Conservation (phyloP, 2,329 filamentous ascomycete genomes). For the Colletotrichum caudatum region DNA sequence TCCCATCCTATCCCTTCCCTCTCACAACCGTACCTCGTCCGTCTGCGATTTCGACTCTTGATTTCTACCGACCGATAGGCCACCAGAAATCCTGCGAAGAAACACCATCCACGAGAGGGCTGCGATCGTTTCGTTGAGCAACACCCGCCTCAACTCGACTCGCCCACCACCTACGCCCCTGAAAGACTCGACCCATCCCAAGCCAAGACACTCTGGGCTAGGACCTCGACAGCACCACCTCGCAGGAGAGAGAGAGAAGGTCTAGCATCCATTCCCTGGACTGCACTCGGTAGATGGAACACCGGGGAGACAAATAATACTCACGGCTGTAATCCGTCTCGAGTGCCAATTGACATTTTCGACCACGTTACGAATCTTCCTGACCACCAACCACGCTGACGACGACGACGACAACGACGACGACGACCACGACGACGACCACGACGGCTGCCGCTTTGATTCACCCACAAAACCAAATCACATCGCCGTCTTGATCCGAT, state of each 20-base stretch:
- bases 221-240: conserved; percentile 12
- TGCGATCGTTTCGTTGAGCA: conserved; percentile 23
- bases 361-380: conserved; percentile 27
- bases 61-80: conserved; percentile 35
- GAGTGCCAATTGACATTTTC: conserved; percentile 11
- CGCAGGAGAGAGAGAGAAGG: conserved; percentile 15
- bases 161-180: conserved; percentile 3
- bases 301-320: background rate
- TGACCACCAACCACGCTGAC: conserved; percentile 24
- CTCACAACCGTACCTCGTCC: conserved; percentile 32
- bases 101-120: conserved; percentile 2
- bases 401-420: conserved; percentile 40
- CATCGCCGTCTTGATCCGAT: conserved; percentile 16
- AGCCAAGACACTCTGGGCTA: conserved; percentile 18
- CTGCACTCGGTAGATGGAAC: conserved; percentile 4
- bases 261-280: background rate
- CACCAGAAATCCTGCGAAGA: conserved; percentile 7
- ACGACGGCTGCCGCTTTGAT: conserved; percentile 4
- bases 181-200: conserved; percentile 12
- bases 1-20: conserved; percentile 32
- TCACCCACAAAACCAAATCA: conserved; percentile 13
- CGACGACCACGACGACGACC: background rate
- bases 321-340: background rate
- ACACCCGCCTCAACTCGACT: background rate
- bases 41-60: conserved; percentile 36